These are phyloP conservation scores for Blastobotrys terrestris DNA, from an alignment of 805 yeast species.

Conservation along the genomic window DNA sequence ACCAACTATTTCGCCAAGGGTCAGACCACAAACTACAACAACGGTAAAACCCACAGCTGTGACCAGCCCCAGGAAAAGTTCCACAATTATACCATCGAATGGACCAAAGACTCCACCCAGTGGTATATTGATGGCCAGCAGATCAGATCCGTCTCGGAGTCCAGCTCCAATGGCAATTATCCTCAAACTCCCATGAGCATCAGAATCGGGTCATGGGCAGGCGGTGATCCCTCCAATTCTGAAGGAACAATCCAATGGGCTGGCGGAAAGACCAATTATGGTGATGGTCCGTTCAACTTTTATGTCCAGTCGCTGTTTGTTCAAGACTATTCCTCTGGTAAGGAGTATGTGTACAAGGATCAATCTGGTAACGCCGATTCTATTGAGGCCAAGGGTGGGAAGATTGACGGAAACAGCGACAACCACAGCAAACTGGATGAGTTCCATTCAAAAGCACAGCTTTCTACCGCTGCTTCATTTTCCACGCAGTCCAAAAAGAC, in stretches of 20 bases:
- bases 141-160: conserved; percentile 49
- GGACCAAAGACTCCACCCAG: conserved; percentile 58
- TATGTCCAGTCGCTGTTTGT: conserved; percentile 51
- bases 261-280: conserved; percentile 53
- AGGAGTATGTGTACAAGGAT: conserved; percentile 37
- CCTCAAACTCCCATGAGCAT: conserved; percentile 87
- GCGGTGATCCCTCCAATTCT: conserved; percentile 43
- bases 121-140: conserved; percentile 69
- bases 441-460: not conserved
- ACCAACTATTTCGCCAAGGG: conserved; percentile 74
- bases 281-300: conserved; percentile 49
- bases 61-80: conserved; percentile 48
- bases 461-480: not conserved
- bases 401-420: conserved; percentile 47
- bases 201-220: conserved; percentile 49
- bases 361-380: conserved; percentile 36
- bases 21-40: conserved; percentile 63
- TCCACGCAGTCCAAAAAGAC: not conserved
- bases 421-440: not conserved
- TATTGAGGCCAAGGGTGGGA: conserved; percentile 38
- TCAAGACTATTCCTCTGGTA: conserved; percentile 49
- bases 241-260: conserved; percentile 70
- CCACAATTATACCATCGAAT: conserved; percentile 79
- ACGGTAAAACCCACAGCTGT: conserved; percentile 68
- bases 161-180: conserved; percentile 37